Base-by-base conservation (phyloP, 495 filamentous ascomycete species). In the Daldinia bambusicola region DNA sequence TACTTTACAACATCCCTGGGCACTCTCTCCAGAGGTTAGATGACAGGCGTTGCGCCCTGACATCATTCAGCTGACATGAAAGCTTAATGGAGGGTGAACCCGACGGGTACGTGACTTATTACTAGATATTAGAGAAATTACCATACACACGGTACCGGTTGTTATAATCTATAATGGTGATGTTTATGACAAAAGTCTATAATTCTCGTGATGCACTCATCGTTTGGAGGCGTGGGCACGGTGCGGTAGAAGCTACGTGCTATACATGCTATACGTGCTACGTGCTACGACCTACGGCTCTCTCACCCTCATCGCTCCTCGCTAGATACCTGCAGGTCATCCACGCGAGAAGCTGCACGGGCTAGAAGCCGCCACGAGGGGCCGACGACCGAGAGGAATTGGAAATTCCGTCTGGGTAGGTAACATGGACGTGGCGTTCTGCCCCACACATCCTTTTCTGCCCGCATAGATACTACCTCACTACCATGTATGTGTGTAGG, bases 311-410 rank as follows among this genome's bases (percentile, higher is more conserved):
- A 60, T 55, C 38, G 41, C 48, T 60, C 48, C 52, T 45, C 37
- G 43, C 51, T 63, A 66, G 45, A 38, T 37, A 71, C 22, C 22
- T 53, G 70, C 70, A 72, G 65, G 70, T 72, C 70, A 72, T 72
- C 70, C 70, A 73, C 70, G 70, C 70, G 70, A 73, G 70, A 73
- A 69, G 66, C 70, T 73, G 70, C 70, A 69, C 70, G 70, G 62
- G 70, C 70, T 65, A 51, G 70, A 66, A 56, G 48, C 70, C 70
- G 70, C 70, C 65, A 73, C 70, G 70, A 66, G 70, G 70, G 70
- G 61, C 57, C 70, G 70, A 69, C 65, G 66, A 69, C 66, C 61
- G 62, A 73, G 61, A 69, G 70, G 70, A 73, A 73, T 73, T 73
- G 70, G 66, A 73, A 73, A 66, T 69, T 69, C 66, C 70, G 66